phyloP scores from a whole-genome alignment of 1,139 yeast species.

The Suhomyces yuchorum region DNA sequence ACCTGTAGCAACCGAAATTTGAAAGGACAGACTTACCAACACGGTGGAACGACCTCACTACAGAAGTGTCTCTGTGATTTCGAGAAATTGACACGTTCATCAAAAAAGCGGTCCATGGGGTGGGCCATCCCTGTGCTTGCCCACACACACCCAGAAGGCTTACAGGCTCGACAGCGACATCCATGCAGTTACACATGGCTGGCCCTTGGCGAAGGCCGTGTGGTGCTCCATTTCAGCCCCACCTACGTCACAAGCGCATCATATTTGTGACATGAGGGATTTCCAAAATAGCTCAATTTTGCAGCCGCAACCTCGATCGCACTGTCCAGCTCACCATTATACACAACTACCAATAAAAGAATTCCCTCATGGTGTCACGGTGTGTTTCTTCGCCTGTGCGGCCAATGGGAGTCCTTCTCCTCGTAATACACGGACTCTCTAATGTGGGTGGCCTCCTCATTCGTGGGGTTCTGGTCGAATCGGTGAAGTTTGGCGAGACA shows the following conservation, averaged over 20 bases:
- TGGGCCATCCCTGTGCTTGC: too few species aligned
- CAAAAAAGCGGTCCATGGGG: too few species aligned
- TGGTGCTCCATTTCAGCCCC: not conserved
- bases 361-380: slow-evolving; percentile 8
- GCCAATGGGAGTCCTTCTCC: not conserved
- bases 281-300: slow-evolving; percentile 13
- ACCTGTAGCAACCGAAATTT: too few species aligned
- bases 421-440: not conserved
- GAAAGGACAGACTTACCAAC: too few species aligned
- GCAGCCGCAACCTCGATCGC: slow-evolving; percentile 6
- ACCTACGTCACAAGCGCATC: slow-evolving; percentile 4
- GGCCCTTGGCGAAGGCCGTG: too few species aligned
- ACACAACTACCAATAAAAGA: slow-evolving; percentile 9
- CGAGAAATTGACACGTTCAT: too few species aligned
- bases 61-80: too few species aligned
- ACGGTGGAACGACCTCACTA: too few species aligned
- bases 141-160: too few species aligned
- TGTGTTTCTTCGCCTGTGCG: not conserved
- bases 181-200: too few species aligned
- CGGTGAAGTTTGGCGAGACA: not conserved
- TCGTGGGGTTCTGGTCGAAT: not conserved
- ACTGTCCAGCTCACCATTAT: not conserved
- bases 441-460: not conserved
- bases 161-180: too few species aligned
- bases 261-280: slow-evolving; percentile 14